phyloP scores from a whole-genome alignment of 345 rosid species.

The Eutrema yunnanense region DNA sequence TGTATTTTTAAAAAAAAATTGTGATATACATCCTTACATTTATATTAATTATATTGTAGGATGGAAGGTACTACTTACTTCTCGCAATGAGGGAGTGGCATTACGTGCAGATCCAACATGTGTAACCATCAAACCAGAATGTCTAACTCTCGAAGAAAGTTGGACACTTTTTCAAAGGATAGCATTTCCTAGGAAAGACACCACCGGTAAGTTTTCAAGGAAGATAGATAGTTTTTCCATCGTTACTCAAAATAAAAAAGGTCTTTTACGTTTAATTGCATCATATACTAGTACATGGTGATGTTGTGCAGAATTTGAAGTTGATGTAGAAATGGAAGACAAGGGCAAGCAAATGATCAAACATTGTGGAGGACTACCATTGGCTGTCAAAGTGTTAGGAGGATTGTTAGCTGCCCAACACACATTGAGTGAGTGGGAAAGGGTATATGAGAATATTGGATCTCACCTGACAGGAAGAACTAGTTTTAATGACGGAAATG shows the following conservation, averaged over 20 bases:
- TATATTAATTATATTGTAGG: too few relatives aligned
- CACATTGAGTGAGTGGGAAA: background rate
- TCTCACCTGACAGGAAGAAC: background rate
- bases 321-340: background rate
- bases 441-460: background rate
- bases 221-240: background rate
- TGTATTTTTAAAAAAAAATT: too few relatives aligned
- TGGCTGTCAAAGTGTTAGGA: slow-evolving; percentile 1
- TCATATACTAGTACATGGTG: background rate
- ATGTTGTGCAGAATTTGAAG: background rate
- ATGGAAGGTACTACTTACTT: slow-evolving; percentile 42
- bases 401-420: background rate
- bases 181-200: background rate
- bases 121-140: background rate
- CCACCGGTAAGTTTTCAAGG: background rate
- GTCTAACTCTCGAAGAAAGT: slow-evolving; percentile 13
- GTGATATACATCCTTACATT: too few relatives aligned
- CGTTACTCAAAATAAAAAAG: too few relatives aligned
- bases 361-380: slow-evolving; percentile 9
- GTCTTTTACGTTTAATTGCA: too few relatives aligned
- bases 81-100: slow-evolving; percentile 27
- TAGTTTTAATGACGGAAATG: background rate
- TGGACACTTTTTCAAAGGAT: slow-evolving; percentile 37
- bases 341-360: background rate
- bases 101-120: background rate